Conservation (phyloP, 257 asterid species). For the Phtheirospermum japonicum region DNA sequence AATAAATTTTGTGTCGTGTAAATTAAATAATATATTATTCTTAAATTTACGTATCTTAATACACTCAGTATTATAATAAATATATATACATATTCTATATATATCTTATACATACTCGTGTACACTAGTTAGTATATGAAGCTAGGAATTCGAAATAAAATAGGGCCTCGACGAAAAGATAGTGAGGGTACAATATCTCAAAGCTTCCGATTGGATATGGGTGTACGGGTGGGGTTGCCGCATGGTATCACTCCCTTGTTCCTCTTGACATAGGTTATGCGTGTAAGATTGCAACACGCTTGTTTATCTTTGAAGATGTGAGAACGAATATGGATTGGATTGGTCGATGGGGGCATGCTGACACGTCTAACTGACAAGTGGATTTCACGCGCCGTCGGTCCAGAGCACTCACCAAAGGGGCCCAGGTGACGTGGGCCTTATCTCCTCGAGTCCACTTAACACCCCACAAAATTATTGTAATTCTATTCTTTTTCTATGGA, state of each 20-base stretch:
- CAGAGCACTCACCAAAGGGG: not conserved
- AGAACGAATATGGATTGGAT: conserved; percentile 2
- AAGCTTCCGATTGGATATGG: conserved; percentile 8
- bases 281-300: conserved; percentile 11
- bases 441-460: conserved; percentile 15
- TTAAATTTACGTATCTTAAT: too few relatives aligned
- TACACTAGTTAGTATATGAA: too few relatives aligned
- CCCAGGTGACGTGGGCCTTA: conserved; percentile 25
- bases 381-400: conserved; percentile 23
- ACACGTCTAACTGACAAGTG: conserved; percentile 18
- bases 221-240: not conserved
- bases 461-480: not conserved
- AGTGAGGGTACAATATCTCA: conserved; percentile 10
- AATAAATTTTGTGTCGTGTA: too few relatives aligned
- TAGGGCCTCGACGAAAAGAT: not conserved
- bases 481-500: not conserved
- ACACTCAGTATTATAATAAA: too few relatives aligned
- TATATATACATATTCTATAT: too few relatives aligned
- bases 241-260: not conserved
- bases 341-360: conserved; percentile 5
- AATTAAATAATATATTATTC: too few relatives aligned
- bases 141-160: too few relatives aligned
- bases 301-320: conserved; percentile 12
- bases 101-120: too few relatives aligned
- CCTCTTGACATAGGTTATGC: conserved; percentile 19